Percentiles rank a stretch among this genome's conserved stretches.
Conservation (phyloP, 78 protist species). For the Polysphondylium violaceum region DNA sequence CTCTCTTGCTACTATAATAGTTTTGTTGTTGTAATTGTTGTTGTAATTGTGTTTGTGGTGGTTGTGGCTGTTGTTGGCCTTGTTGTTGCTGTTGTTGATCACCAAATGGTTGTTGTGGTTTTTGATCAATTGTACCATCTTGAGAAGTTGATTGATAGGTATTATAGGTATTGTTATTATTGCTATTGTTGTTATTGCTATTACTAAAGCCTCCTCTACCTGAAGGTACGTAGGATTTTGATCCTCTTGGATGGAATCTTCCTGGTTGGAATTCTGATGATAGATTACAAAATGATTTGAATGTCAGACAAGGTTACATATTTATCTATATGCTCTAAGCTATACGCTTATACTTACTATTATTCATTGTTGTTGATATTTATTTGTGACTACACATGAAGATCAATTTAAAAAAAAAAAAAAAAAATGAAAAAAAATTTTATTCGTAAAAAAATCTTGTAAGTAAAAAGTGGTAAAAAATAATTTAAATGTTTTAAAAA, state of each 20-base stretch:
- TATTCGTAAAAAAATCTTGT: too few species aligned
- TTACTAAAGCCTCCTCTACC: neutral
- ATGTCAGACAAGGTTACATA: too few species aligned
- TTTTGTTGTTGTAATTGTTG: conserved; percentile 1
- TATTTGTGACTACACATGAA: too few species aligned
- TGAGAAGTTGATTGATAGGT: conserved; percentile 7
- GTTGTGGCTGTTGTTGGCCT: conserved; percentile 18
- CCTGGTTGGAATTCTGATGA: too few species aligned
- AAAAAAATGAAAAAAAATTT: too few species aligned
- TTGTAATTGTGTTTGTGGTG: neutral
- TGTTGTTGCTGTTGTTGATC: neutral
- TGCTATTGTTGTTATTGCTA: conserved; percentile 1
- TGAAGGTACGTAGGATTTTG: conserved; percentile 32
- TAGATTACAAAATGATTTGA: too few species aligned
- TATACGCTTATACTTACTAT: too few species aligned
- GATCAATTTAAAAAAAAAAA: too few species aligned
- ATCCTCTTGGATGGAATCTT: conserved; percentile 64
- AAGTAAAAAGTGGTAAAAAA: too few species aligned
- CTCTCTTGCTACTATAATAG: neutral
- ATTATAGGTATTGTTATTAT: neutral
- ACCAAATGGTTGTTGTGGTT: neutral
- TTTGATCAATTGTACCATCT: conserved; percentile 5
- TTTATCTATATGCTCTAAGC: too few species aligned
- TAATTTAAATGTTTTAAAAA: too few species aligned
- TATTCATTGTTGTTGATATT: too few species aligned